phyloP scores from a whole-genome alignment of 176 grass and related monocot species.

The Elymus sibiricus region DNA sequence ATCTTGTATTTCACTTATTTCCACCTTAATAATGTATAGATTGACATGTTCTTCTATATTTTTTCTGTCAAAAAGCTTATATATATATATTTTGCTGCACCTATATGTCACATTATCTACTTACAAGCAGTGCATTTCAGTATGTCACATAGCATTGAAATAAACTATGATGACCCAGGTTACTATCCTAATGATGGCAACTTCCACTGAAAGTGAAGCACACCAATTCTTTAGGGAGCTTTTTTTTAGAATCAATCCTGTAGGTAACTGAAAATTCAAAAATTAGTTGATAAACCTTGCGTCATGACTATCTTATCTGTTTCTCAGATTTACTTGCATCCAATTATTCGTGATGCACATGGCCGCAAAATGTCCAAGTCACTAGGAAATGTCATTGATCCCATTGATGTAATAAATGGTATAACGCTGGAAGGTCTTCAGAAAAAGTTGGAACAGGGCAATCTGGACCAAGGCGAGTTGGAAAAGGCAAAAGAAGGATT shows the following conservation, averaged over 20 bases:
- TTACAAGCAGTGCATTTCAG: neutral
- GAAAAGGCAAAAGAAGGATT: constrained; percentile 75
- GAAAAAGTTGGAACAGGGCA: constrained; percentile 76
- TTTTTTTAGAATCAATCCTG: too few species aligned
- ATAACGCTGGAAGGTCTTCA: constrained; percentile 70
- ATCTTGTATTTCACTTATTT: neutral
- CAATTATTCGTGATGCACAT: constrained; percentile 88
- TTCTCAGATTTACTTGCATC: constrained; percentile 89
- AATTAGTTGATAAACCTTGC: neutral
- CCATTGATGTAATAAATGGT: constrained; percentile 93
- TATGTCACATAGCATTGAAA: neutral
- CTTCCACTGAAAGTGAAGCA: constrained; percentile 13
- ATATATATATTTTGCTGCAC: neutral
- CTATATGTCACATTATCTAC: neutral
- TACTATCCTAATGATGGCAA: neutral
- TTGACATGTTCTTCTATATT: neutral
- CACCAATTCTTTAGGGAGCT: neutral
- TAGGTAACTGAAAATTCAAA: neutral
- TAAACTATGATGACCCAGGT: neutral
- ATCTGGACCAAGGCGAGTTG: constrained; percentile 73
- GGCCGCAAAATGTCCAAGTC: constrained; percentile 93
- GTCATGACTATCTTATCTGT: neutral
- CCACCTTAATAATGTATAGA: neutral
- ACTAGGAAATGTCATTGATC: constrained; percentile 84
- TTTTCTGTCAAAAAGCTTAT: neutral